A percentile compares a stretch with the other conserved stretches of the same genome.
Evolutionary conservation across 345 rosid genomes (phyloP).

Genomic region (Crucihimalaya himalaica): DNA sequence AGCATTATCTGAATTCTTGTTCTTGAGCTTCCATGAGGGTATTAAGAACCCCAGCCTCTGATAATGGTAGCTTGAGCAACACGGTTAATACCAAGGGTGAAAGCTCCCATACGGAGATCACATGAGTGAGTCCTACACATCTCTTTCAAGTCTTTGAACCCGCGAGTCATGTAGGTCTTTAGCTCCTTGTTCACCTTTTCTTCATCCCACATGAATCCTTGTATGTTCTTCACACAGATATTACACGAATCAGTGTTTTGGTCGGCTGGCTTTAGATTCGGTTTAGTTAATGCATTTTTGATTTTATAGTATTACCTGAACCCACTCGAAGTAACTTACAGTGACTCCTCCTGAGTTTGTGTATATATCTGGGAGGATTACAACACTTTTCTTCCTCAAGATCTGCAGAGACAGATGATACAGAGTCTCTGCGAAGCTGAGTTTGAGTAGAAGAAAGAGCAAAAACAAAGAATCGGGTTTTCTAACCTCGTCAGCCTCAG

Average conservation of each 20-base stretch:
- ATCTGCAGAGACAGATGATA: conserved; percentile 47
- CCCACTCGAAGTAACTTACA: conserved; percentile 99
- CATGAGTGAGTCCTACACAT: conserved; percentile 86
- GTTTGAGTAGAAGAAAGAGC: conserved; percentile 2
- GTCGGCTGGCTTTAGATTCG: not conserved
- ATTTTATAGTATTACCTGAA: conserved; percentile 59
- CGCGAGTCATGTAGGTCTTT: conserved; percentile 73
- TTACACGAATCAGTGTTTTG: not conserved
- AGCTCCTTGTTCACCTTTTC: conserved; percentile 86
- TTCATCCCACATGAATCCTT: conserved; percentile 98
- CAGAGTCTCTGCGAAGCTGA: not conserved
- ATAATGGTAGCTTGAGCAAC: conserved; percentile 89
- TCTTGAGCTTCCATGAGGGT: not conserved
- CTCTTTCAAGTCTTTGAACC: conserved; percentile 76
- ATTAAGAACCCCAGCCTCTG: conserved; percentile 90
- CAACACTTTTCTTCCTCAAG: conserved; percentile 78
- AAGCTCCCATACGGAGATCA: conserved; percentile 98
- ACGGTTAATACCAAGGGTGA: conserved; percentile 93
- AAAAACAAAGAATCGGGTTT: not conserved
- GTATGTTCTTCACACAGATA: conserved; percentile 68
- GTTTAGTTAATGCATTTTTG: not conserved
- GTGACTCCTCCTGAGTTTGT: conserved; percentile 98
- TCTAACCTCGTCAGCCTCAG: conserved; percentile 90
- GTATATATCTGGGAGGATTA: conserved; percentile 91
- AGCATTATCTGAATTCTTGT: not conserved